Evolutionary conservation across 495 filamentous ascomycete genomes (phyloP), one percentile per base, ranked within the genome.

Genomic region (Neurospora intermedia): DNA sequence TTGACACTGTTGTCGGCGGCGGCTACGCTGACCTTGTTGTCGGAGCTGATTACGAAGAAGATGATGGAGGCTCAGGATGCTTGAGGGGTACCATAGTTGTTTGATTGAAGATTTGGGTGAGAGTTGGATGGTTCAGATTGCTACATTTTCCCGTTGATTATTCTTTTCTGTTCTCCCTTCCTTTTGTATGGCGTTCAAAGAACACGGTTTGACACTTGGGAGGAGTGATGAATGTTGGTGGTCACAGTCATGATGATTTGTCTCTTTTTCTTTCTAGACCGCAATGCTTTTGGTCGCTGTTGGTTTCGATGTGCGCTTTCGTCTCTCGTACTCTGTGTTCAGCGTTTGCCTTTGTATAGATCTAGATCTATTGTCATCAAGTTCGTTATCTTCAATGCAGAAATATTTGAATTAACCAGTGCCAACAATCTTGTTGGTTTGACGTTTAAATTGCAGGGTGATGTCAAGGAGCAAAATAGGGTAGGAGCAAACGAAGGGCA

Each of bases 1-100:
- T 77, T 81, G 75, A 70, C 77, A 27, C 74, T 85, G 54, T 74
- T 85, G 7, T 77, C 46, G 3, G 74, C 73, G 10, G 72, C 76
- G 66, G 71, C 54, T 35, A 62, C 54, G 15, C 54, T 62, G 54
- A 62, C 54, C 2, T 62, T 62, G 54, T 62, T 62, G 27, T 62
- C 54, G 15, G 54, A 62, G 54, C 27, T 62, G 54, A 62, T 62
- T 18, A 35, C 54, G 27, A 62, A 35, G 54, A 62, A 62, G 54
- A 62, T 62, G 54, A 18, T 62, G 13, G 54, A 62, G 54, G 54
- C 54, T 62, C 54, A 62, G 15, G 54, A 62, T 62, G 54, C 54
- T 62, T 62, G 27, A 69, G 41, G 18, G 23, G 79, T 79, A n/a
- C n/a, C n/a, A n/a, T n/a, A 73, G 66, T 74, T 11, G 59, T 35